A percentile compares a stretch with the other conserved stretches of the same genome.
Conservation (phyloP, 2,329 filamentous ascomycete species). For the Colletotrichum sp. region DNA sequence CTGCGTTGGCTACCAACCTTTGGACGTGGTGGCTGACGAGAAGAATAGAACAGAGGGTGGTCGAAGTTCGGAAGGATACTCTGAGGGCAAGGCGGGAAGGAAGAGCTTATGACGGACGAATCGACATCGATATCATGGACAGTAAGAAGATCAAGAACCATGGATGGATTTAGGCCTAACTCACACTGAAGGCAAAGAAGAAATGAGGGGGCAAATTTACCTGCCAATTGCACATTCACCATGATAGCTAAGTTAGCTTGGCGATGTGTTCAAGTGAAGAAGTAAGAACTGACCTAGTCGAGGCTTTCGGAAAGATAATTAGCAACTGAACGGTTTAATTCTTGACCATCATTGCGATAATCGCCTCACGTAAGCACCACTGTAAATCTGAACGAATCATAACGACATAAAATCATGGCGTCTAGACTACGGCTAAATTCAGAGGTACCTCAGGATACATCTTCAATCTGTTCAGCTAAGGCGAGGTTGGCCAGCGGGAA, state of each 20-base stretch:
- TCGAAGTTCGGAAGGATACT: background rate
- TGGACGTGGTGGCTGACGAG: background rate
- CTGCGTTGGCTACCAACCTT: background rate
- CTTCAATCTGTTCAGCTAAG: too few relatives aligned
- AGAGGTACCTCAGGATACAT: too few relatives aligned
- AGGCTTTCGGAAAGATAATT: accelerated
- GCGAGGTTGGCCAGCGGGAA: too few relatives aligned
- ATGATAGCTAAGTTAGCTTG: too few relatives aligned
- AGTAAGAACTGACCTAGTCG: accelerated
- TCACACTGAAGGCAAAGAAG: too few relatives aligned
- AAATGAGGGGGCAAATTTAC: too few relatives aligned
- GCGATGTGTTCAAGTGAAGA: accelerated
- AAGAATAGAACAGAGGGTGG: background rate
- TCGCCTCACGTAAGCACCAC: too few relatives aligned
- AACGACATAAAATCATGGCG: accelerated
- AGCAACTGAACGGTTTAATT: too few relatives aligned
- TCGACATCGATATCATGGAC: background rate
- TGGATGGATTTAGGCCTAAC: background rate
- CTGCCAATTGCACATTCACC: too few relatives aligned
- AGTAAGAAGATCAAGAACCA: background rate
- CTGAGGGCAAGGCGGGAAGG: background rate
- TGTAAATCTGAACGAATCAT: too few relatives aligned
- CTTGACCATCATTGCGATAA: too few relatives aligned
- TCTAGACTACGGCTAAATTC: too few relatives aligned
- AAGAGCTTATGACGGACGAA: background rate